Evolutionary conservation across 345 rosid genomes (phyloP), one percentile per base, ranked within the genome.

Genomic region (Brassica cretica): DNA sequence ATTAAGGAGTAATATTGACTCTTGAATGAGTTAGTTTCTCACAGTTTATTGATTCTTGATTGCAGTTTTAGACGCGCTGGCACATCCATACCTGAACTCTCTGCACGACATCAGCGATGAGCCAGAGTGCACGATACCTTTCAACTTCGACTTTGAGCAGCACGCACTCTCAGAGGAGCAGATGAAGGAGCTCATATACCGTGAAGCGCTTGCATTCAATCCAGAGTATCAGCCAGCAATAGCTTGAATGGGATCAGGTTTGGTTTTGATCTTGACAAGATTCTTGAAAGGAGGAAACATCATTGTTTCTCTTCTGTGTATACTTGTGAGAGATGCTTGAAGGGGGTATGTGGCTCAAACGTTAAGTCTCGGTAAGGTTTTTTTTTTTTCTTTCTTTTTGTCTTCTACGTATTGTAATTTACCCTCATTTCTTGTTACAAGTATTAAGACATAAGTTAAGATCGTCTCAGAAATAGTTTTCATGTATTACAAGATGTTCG

Each of bases 61-160:
- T 46, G 21, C 86, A 95, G 99, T 95, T 59, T 92, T 91, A 84
- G 96, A 81, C 59, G 99, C 99, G 1, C 84, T 95, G 49, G 99
- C 98, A 14, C 98, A 95, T 80, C 98, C 99, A 11, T 95, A 93
- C 87, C 84, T 95, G 73, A 87, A 87, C 16, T 89, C 98, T 0
- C 87, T 93, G 71, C 99, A 95, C 3, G 97, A 93, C 83, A 88
- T 88, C 32, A 93, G 98, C 4, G 99, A 95, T 2, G 99, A 95
- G 84, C 99, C 99, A 1, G 87, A 90, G 61, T 91, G 99, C 83
- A 82, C 75, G 76, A 88, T 82, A 58, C 98, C 98, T 44, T 95
- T 95, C 87, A 90, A 77, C 91, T 95, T 95, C 14, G 99, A 95
- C 86, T 95, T 95, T 6, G 98, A 95, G 89, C 93, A 90, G 81